A percentile compares a stretch with the other conserved stretches of the same genome.
These are phyloP conservation scores for Hericium alpestre DNA, from an alignment of 768 basidiomycete genomes.

Conservation along the genomic window DNA sequence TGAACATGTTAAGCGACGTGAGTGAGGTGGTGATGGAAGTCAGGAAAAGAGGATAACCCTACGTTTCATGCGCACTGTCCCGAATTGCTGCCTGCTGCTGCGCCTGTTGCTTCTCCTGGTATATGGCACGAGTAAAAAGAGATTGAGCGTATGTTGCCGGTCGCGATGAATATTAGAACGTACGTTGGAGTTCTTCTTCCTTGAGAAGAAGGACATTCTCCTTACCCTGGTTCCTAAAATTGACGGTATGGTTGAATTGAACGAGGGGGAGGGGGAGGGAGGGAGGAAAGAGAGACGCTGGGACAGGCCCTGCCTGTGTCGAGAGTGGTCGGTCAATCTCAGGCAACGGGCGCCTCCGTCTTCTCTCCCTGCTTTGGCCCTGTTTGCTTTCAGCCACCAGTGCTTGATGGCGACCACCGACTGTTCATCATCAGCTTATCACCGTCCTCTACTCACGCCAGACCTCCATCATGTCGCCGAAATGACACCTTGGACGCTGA, in stretches of 20 bases:
- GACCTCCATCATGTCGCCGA: neutral
- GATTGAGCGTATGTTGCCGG: neutral
- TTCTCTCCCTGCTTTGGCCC: neutral
- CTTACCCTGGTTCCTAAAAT: slow-evolving; percentile 47
- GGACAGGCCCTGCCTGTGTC: slow-evolving; percentile 3
- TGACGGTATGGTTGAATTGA: slow-evolving; percentile 52
- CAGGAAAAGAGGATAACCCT: neutral
- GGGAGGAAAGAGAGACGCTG: neutral
- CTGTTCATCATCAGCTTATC: neutral
- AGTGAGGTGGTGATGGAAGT: neutral
- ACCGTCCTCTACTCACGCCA: neutral
- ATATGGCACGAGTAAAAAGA: slow-evolving; percentile 2
- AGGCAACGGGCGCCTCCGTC: neutral
- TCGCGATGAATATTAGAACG: slow-evolving; percentile 9
- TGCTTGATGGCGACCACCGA: neutral
- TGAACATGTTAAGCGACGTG: neutral
- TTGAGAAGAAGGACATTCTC: slow-evolving; percentile 91
- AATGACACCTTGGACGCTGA: neutral
- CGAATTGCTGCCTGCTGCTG: neutral
- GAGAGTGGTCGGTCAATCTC: neutral
- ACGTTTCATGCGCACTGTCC: slow-evolving; percentile 3
- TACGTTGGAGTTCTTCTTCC: slow-evolving; percentile 63
- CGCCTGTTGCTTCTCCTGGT: slow-evolving; percentile 11
- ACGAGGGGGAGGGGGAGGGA: slow-evolving; percentile 2
- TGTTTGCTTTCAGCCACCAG: neutral